Conservation (phyloP, 495 filamentous ascomycete species). For the Pyrenopolyporus hunteri region DNA sequence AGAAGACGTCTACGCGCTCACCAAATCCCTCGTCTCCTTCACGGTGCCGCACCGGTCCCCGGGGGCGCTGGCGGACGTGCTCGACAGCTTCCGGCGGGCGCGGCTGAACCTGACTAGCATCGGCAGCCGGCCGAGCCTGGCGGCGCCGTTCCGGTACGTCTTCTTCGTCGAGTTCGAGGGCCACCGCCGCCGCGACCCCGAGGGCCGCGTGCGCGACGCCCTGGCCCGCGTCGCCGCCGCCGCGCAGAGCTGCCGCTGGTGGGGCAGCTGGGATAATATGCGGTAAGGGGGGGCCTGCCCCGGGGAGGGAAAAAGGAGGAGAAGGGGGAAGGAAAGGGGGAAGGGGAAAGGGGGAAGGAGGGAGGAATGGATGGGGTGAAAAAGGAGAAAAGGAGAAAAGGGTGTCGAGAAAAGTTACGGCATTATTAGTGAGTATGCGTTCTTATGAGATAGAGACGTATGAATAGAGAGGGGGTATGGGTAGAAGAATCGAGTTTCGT, state of each 20-base stretch:
- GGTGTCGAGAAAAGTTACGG: too few species aligned
- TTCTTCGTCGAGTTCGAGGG: slow-evolving; percentile 93
- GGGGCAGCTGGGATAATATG: slow-evolving; percentile 61
- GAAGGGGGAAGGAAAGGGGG: background rate
- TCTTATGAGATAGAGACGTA: too few species aligned
- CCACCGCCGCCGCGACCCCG: slow-evolving; percentile 52
- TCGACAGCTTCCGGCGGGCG: slow-evolving; percentile 75
- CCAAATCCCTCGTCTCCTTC: slow-evolving; percentile 82
- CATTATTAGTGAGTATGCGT: too few species aligned
- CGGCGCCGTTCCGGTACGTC: slow-evolving; percentile 83
- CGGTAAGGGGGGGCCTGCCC: slow-evolving; percentile 17
- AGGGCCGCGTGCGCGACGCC: slow-evolving; percentile 58
- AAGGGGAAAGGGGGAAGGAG: slow-evolving; percentile 1
- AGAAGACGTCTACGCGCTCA: slow-evolving; percentile 37
- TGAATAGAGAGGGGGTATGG: too few species aligned
- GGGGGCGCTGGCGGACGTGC: slow-evolving; percentile 79
- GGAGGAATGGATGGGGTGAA: background rate
- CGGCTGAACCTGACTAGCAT: slow-evolving; percentile 89
- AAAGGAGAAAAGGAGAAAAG: background rate
- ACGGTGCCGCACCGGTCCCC: slow-evolving; percentile 76
- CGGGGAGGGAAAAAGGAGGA: background rate
- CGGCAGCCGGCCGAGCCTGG: slow-evolving; percentile 78
- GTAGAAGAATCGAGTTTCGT: too few species aligned
- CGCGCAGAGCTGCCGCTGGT: slow-evolving; percentile 55
- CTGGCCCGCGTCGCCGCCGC: slow-evolving; percentile 50